Evolutionary conservation across 2,329 filamentous ascomycete genomes (phyloP), one percentile per base, ranked within the genome.

Genomic region (Cylindrodendrum hubeiense): DNA sequence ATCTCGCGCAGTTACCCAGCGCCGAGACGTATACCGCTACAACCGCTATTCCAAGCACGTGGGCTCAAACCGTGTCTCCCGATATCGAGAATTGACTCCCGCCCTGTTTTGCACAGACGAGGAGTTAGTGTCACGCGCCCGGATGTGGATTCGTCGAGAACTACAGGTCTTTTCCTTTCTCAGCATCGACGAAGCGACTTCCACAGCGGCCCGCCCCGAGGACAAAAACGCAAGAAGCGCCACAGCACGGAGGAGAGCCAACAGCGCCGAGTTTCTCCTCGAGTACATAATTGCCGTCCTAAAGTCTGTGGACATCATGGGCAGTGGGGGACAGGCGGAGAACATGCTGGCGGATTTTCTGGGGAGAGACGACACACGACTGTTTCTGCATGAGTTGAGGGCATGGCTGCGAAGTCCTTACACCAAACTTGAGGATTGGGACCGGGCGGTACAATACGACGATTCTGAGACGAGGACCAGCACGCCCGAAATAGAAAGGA

Each of bases 241-340:
- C 2, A 60, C 53, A 73, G 73, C 67, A 68, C 76, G 60, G 58
- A 75, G 70, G 22, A 68, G 88, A 43, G 86, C 86, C 5, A 90
- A 88, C 69, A 95, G 95, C 73, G 88, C 91, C 8, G 94, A 97
- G 74, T 97, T 95, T 67, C 79, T 98, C 12, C 85, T 98, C 10
- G 93, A 97, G 74, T 97, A 97, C 77, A 89, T 97, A 57, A 81
- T 98, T 43, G 91, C 92, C 10, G 92, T 98, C 22, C 80, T 98
- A 63, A 95, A 93, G 77, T 93, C 90, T 0, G 89, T 96, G 17
- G 94, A 97, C 74, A 85, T 95, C 5, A 94, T 94, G 79, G 92
- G 89, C 4, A 93, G 91, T 67, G 86, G 87, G 41, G 94, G 94
- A 0, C 89, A 93, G 72, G 93, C 94, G 0, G 93, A 96, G 76